A percentile compares a stretch with the other conserved stretches of the same genome.
Evolutionary conservation across 768 basidiomycete species (phyloP).

Genomic region (Imleria badia): DNA sequence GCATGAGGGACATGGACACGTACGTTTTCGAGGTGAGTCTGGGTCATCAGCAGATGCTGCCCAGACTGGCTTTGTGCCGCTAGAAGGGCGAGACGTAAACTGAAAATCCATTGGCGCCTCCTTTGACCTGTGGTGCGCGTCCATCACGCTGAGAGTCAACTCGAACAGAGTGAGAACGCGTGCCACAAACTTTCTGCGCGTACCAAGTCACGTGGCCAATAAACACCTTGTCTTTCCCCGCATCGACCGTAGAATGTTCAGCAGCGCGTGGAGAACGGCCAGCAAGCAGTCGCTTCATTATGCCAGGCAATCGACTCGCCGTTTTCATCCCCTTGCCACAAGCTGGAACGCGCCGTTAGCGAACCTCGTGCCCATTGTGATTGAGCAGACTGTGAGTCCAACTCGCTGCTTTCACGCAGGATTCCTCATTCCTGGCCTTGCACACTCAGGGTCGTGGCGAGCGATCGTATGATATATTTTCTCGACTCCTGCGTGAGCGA

Average conservation of each 20-base stretch:
- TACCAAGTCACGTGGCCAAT: slow-evolving; percentile 27
- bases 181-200: slow-evolving; percentile 11
- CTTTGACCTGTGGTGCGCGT: slow-evolving; percentile 48
- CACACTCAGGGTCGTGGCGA: slow-evolving; percentile 71
- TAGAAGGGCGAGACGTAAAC: slow-evolving; percentile 67
- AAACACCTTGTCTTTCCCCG: slow-evolving; percentile 1
- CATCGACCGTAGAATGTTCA: slow-evolving; percentile 26
- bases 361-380: slow-evolving; percentile 86
- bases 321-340: slow-evolving; percentile 55
- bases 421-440: slow-evolving; percentile 14
- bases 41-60: slow-evolving; percentile 42
- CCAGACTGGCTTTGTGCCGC: slow-evolving; percentile 58
- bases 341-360: slow-evolving; percentile 48
- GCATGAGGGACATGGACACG: slow-evolving; percentile 34
- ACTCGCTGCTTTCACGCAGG: slow-evolving; percentile 1
- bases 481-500: slow-evolving; percentile 85
- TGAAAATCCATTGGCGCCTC: slow-evolving; percentile 92
- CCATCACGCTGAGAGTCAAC: slow-evolving; percentile 19
- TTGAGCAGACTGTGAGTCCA: slow-evolving; percentile 78
- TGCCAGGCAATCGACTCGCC: slow-evolving; percentile 33
- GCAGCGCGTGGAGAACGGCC: slow-evolving; percentile 26
- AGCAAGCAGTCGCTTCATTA: slow-evolving; percentile 14
- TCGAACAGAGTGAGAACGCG: slow-evolving; percentile 17
- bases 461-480: slow-evolving; percentile 95
- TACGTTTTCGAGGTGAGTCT: slow-evolving; percentile 70